These are phyloP conservation scores for Mucor saturninus DNA, from an alignment of 371 early-diverging fungal species.

Conservation along the genomic window DNA sequence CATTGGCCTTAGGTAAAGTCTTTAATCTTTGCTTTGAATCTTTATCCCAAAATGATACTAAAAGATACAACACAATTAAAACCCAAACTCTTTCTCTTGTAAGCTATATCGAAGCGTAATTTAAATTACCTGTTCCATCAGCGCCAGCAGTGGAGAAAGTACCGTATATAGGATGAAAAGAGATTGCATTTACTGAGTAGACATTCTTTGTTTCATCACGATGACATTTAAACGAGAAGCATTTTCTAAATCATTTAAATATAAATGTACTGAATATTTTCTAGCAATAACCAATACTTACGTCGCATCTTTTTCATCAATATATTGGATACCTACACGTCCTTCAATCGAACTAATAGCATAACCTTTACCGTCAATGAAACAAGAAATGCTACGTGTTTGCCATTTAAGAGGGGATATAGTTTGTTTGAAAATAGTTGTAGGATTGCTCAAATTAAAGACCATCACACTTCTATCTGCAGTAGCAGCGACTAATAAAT, in stretches of 20 bases:
- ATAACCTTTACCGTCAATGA: slow-evolving; percentile 81
- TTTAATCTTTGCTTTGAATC: slow-evolving; percentile 85
- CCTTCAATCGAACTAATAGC: slow-evolving; percentile 93
- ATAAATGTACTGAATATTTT: neutral
- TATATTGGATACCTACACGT: slow-evolving; percentile 87
- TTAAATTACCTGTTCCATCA: slow-evolving; percentile 72
- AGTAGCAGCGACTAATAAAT: slow-evolving; percentile 40
- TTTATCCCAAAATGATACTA: slow-evolving; percentile 87
- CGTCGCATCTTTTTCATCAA: slow-evolving; percentile 76
- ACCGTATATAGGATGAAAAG: slow-evolving; percentile 87
- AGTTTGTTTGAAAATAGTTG: slow-evolving; percentile 62
- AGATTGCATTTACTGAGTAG: slow-evolving; percentile 81
- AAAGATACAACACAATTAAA: slow-evolving; percentile 20
- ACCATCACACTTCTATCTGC: slow-evolving; percentile 65
- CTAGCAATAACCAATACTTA: slow-evolving; percentile 28
- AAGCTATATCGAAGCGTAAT: too few species aligned
- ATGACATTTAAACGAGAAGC: slow-evolving; percentile 95
- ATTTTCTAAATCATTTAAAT: slow-evolving; percentile 44
- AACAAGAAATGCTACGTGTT: slow-evolving; percentile 79
- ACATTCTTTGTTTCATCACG: slow-evolving; percentile 76
- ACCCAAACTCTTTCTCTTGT: too few species aligned
- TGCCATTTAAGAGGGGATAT: slow-evolving; percentile 77
- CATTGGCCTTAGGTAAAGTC: slow-evolving; percentile 56
- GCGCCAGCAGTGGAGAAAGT: slow-evolving; percentile 91
- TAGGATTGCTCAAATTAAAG: slow-evolving; percentile 82